Percentiles rank a stretch among this genome's conserved stretches.
Conservation (phyloP, 345 rosid genomes). For the Arabis alpina region DNA sequence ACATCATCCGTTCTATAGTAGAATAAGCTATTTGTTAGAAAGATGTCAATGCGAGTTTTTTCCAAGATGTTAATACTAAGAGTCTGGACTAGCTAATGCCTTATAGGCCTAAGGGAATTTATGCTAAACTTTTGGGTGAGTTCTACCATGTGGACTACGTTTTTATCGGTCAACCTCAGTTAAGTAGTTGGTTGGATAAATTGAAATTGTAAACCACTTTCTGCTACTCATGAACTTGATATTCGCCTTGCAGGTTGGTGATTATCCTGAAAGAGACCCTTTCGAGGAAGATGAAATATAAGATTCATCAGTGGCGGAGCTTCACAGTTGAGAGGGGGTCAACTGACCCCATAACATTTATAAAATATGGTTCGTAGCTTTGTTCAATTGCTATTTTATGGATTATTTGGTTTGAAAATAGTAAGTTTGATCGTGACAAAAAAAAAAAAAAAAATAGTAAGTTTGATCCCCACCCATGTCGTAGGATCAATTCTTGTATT, state of each 20-base stretch:
- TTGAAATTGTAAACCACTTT: slow-evolving; percentile 1
- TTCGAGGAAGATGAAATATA: slow-evolving; percentile 86
- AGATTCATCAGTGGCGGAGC: too few relatives aligned
- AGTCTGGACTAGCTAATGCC: slow-evolving; percentile 19
- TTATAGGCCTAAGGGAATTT: neutral
- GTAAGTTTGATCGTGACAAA: too few relatives aligned
- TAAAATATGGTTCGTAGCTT: too few relatives aligned
- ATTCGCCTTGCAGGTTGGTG: slow-evolving; percentile 69
- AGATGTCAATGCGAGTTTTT: neutral
- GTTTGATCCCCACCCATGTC: too few relatives aligned
- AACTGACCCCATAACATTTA: too few relatives aligned
- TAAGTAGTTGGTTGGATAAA: neutral
- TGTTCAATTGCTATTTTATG: too few relatives aligned
- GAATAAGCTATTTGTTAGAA: slow-evolving; percentile 8
- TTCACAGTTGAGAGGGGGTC: too few relatives aligned
- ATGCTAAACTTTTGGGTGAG: slow-evolving; percentile 18
- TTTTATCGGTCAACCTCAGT: neutral
- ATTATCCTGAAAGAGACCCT: slow-evolving; percentile 83
- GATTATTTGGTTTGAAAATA: too few relatives aligned
- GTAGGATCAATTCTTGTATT: too few relatives aligned
- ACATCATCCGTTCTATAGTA: slow-evolving; percentile 3
- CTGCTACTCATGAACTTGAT: slow-evolving; percentile 10
- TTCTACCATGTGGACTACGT: neutral
- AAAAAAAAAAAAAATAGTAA: too few relatives aligned
- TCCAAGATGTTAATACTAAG: slow-evolving; percentile 7